Percentiles rank a stretch among this genome's conserved stretches.
Evolutionary conservation across 2,329 filamentous ascomycete species (phyloP).

Genomic region (Trichoderma polysporum): DNA sequence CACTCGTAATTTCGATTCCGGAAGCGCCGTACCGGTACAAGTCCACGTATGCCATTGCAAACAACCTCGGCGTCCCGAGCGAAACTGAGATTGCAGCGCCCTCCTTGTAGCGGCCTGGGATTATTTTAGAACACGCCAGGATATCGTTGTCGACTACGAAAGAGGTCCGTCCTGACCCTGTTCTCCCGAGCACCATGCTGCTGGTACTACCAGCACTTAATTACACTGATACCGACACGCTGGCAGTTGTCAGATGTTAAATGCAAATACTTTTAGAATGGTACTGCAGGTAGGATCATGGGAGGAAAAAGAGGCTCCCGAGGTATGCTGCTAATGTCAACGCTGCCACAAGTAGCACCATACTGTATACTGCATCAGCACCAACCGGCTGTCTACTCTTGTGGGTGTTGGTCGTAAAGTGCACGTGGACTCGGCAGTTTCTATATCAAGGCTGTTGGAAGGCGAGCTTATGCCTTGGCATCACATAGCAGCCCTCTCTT

Average conservation of each 20-base stretch:
- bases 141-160: not conserved
- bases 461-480: not conserved
- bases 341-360: too few species aligned
- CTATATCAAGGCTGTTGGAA: not conserved
- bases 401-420: not conserved
- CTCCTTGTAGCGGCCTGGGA: slow-evolving; percentile 7
- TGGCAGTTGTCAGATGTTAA: not conserved
- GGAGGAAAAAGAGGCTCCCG: too few species aligned
- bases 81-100: slow-evolving; percentile 11
- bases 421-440: not conserved
- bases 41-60: not conserved
- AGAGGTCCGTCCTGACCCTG: slow-evolving; percentile 14
- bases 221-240: not conserved
- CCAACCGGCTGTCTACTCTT: not conserved
- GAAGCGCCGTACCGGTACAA: not conserved
- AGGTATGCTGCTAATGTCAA: not conserved
- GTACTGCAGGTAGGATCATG: too few species aligned
- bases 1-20: not conserved
- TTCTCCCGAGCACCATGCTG: not conserved
- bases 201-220: not conserved
- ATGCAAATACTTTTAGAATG: not conserved
- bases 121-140: slow-evolving; percentile 14
- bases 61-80: not conserved
- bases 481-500: not conserved
- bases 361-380: not conserved